phyloP scores from a whole-genome alignment of 73 alveolate species.

The Symbiodinium pilosum region DNA sequence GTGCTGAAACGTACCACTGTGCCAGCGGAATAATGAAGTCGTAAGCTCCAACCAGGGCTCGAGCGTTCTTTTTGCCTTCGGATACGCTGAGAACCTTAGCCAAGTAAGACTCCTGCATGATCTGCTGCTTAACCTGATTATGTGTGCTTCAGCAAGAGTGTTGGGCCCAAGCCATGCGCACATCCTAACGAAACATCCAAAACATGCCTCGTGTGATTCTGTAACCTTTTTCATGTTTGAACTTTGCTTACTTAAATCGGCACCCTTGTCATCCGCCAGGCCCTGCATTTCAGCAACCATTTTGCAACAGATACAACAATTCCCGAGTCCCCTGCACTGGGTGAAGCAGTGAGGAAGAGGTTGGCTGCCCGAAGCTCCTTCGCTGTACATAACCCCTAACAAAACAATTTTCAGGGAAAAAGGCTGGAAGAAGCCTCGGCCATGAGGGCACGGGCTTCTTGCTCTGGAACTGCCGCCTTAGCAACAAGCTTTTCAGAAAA shows the following conservation, averaged over 20 bases:
- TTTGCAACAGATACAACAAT: too few species aligned
- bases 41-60: neutral
- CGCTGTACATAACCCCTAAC: neutral
- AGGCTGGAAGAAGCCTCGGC: neutral
- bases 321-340: neutral
- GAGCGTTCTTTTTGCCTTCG: neutral
- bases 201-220: too few species aligned
- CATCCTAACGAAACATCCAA: too few species aligned
- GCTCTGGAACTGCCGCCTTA: neutral
- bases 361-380: neutral
- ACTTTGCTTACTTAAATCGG: too few species aligned
- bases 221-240: too few species aligned
- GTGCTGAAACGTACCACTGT: too few species aligned
- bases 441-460: neutral
- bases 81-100: conserved; percentile 1
- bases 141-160: too few species aligned
- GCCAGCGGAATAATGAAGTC: too few species aligned
- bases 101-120: neutral
- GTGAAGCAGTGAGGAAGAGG: neutral
- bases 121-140: too few species aligned
- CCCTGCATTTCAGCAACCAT: neutral
- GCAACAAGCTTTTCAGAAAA: neutral
- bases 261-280: neutral
- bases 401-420: neutral
- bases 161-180: too few species aligned